Conservation (phyloP, 75 land plant genomes). For the Chamaecyparis obtusa region DNA sequence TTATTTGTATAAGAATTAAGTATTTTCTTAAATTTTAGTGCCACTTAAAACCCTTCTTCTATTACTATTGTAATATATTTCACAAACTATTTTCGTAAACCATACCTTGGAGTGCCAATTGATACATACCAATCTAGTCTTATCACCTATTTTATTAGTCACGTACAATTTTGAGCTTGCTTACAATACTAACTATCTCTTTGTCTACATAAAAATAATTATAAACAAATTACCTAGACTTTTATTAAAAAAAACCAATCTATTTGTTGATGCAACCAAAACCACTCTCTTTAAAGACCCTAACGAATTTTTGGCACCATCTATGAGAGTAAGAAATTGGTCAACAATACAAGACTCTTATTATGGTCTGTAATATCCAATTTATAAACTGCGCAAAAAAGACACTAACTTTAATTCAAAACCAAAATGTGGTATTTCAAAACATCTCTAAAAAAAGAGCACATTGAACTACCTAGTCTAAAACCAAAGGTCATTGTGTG, state of each 20-base stretch:
- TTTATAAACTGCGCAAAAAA: not conserved
- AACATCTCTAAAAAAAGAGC: no score
- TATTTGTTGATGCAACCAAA: no score
- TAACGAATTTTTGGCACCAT: constrained; percentile 44
- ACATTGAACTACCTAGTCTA: no score
- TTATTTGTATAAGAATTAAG: no score
- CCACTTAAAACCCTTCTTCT: no score
- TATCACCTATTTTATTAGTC: not conserved
- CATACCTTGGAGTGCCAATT: not conserved
- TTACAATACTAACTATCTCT: not conserved
- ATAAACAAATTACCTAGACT: no score
- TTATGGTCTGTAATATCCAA: constrained; percentile 48
- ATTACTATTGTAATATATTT: no score
- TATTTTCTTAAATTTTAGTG: no score
- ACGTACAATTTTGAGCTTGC: not conserved
- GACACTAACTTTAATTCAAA: not conserved
- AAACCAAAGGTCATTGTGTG: no score
- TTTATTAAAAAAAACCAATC: no score
- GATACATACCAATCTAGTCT: not conserved
- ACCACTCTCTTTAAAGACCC: no score
- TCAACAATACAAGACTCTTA: constrained; percentile 71
- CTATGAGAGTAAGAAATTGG: constrained; percentile 84
- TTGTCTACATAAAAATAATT: not conserved
- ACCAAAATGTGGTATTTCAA: not conserved
- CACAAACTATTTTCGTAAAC: not conserved